These are phyloP conservation scores for Penicillium nucicola DNA, from an alignment of 495 filamentous ascomycete genomes.

Conservation along the genomic window DNA sequence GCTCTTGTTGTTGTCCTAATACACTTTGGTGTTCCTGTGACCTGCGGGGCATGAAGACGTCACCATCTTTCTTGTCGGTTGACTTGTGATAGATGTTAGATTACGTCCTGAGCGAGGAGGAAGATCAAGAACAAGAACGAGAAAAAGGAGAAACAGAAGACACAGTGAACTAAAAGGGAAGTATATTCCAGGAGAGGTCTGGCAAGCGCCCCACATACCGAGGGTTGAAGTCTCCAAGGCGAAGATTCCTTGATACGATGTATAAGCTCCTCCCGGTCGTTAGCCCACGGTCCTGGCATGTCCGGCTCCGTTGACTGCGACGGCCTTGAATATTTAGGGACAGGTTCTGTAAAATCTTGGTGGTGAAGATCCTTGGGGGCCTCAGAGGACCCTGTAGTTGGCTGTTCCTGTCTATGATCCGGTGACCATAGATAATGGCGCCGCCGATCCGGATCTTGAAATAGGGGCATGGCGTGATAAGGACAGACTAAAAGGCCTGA, in stretches of 20 bases:
- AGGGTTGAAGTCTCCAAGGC: conserved; percentile 65
- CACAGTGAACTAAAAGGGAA: too few relatives aligned
- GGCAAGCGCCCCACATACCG: conserved; percentile 49
- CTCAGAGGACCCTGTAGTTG: conserved; percentile 13
- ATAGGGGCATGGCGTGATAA: conserved; percentile 35
- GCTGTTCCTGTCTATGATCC: conserved; percentile 19
- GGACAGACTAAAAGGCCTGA: conserved; percentile 13
- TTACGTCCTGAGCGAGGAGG: not conserved
- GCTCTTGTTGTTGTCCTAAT: conserved; percentile 4
- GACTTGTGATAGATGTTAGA: conserved; percentile 12
- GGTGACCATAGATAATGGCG: conserved; percentile 28
- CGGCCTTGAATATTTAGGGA: not conserved
- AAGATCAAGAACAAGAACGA: too few relatives aligned
- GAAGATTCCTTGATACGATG: conserved; percentile 81
- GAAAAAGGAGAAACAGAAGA: too few relatives aligned
- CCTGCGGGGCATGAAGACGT: conserved; percentile 4
- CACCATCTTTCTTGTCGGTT: not conserved
- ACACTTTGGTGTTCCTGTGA: conserved; percentile 6
- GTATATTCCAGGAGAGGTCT: not conserved
- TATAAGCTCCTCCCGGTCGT: conserved; percentile 75
- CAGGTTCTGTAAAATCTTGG: not conserved
- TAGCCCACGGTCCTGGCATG: conserved; percentile 22
- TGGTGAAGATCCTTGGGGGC: conserved; percentile 6
- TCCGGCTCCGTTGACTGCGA: conserved; percentile 5
- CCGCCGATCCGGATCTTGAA: conserved; percentile 37